phyloP scores from a whole-genome alignment of 176 grass and related monocot genomes.

The Bolboschoenus planiculmis region DNA sequence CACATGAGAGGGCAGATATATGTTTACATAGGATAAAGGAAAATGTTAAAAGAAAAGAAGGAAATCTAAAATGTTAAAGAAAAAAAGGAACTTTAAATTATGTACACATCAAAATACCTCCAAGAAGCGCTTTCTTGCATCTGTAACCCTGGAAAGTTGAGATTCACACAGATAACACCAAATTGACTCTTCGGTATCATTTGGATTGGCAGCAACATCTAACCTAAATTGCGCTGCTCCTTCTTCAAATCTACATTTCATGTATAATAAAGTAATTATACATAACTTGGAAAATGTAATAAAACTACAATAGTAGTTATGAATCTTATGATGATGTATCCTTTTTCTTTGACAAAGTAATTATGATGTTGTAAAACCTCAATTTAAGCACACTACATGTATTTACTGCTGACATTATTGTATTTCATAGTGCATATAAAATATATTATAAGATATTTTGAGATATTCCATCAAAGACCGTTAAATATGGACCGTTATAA shows the following conservation, averaged over 20 bases:
- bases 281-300: background rate
- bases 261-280: background rate
- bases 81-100: background rate
- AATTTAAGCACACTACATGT: background rate
- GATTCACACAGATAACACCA: slow-evolving; percentile 91
- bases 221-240: slow-evolving; percentile 83
- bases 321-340: too few species aligned
- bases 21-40: too few species aligned
- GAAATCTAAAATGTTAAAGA: background rate
- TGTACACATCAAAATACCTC: slow-evolving; percentile 34
- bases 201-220: slow-evolving; percentile 67
- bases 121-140: slow-evolving; percentile 69
- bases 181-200: slow-evolving; percentile 78
- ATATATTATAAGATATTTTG: too few species aligned
- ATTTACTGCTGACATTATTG: too few species aligned
- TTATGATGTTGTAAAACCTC: background rate
- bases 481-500: too few species aligned
- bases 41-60: background rate
- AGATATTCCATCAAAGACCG: too few species aligned
- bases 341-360: background rate
- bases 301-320: background rate
- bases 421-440: background rate
- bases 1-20: background rate
- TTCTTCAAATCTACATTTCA: slow-evolving; percentile 52
- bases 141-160: slow-evolving; percentile 47